Conservation (phyloP, 106 monocot species). For the Platanthera zijinensis region DNA sequence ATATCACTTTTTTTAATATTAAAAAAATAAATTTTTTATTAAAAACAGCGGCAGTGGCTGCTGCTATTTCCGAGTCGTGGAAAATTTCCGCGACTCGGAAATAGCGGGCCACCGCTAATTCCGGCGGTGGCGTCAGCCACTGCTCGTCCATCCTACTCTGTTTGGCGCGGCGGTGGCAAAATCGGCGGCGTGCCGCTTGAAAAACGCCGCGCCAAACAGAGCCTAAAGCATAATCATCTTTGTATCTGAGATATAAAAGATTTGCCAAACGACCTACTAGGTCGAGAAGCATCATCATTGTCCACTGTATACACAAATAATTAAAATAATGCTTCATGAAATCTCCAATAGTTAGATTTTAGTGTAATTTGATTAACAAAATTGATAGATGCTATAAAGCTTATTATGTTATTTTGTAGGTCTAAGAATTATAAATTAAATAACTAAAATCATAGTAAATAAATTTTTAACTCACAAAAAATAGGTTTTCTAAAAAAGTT, state of each 20-base stretch:
- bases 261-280: constrained; percentile 67
- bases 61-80: no score
- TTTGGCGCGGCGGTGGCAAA: no score
- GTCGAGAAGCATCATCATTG: constrained; percentile 86
- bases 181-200: no score
- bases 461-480: not conserved
- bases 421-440: not conserved
- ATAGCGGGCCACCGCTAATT: no score
- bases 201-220: no score
- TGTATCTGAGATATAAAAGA: constrained; percentile 79
- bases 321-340: not conserved
- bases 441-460: not conserved
- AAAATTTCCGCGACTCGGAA: no score
- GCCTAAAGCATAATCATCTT: constrained; percentile 54
- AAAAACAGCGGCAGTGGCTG: no score
- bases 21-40: no score
- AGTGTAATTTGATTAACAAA: not conserved
- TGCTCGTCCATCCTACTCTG: no score
- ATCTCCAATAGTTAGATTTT: not conserved
- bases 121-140: no score
- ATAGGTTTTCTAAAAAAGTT: not conserved
- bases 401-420: not conserved
- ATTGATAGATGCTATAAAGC: not conserved
- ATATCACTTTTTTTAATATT: no score
- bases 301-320: constrained; percentile 53